Base-by-base conservation (phyloP, 441 rosid genomes). In the Syzygium syzygioides region DNA sequence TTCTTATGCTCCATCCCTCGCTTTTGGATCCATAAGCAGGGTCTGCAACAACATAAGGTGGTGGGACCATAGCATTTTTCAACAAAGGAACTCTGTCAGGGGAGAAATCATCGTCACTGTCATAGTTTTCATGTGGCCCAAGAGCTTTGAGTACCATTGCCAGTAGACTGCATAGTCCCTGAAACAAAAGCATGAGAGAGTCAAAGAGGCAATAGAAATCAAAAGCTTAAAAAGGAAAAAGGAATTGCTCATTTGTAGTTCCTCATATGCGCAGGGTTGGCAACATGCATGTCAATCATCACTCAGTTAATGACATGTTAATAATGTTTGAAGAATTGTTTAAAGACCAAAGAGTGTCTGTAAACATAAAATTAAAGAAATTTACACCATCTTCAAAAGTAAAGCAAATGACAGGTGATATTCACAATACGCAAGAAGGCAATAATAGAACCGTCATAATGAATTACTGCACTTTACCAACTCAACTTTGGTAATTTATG, bases 61-160 rank as follows among this genome's bases (percentile, higher is more conserved):
- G 94, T 23, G 90, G 91, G 37, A 92, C 94, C 79, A 86, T 94
- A 87, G 89, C 89, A 93, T 94, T 92, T 80, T 91, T 94, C 85
- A 97, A 89, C 80, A 97, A 94, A 41, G 97, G 95, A 91, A 89
- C 95, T 76, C 91, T 94, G 85, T 93, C 96, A 18, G 93, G 66
- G 89, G 86, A 89, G 86, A 87, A 94, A 37, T 97, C 97, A 89
- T 98, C 98, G 32, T 96, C 99, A 87, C 96, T 95, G 88, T 94
- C 97, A 89, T 95, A 96, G 90, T 89, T 90, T 54, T 76, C 94
- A 92, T 94, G 94, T 9, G 97, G 96, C 60, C 99, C 98, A 37
- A 95, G 92, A 87, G 94, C 96, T 91, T 94, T 95, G 87, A 98
- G 96, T 64, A 94, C 88, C 94, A 95, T 87, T 12, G 97, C 98